A percentile compares a stretch with the other conserved stretches of the same genome.
Evolutionary conservation across 2,329 filamentous ascomycete genomes (phyloP).

Genomic region (Grosmannia serpens): DNA sequence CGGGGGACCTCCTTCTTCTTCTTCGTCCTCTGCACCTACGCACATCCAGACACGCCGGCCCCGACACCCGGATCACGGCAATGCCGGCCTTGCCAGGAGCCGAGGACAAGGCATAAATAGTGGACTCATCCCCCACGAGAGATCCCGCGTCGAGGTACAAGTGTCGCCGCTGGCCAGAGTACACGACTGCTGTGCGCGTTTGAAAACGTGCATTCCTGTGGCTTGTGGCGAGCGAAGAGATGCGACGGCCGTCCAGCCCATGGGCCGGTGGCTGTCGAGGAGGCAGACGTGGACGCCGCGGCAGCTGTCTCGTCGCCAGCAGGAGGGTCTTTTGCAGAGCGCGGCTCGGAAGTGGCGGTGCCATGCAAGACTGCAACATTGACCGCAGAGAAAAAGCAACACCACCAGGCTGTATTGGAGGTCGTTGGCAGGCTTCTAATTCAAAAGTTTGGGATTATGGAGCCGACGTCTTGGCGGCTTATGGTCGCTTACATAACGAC

Average conservation of each 20-base stretch:
- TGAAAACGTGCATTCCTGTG: neutral
- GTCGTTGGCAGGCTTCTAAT: neutral
- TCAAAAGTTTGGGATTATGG: neutral
- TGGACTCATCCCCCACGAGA: constrained; percentile 32
- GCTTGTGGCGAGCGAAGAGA: neutral
- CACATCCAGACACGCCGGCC: constrained; percentile 60
- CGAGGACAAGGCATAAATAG: constrained; percentile 88
- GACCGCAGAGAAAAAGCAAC: neutral
- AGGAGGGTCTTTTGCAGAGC: neutral
- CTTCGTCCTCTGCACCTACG: constrained; percentile 8
- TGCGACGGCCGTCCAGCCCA: neutral
- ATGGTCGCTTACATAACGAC: neutral
- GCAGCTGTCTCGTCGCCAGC: neutral
- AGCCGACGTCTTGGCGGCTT: neutral
- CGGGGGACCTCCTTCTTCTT: constrained; percentile 33
- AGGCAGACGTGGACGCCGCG: neutral
- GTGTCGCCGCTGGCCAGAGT: neutral
- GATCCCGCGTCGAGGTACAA: neutral
- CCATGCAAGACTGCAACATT: neutral
- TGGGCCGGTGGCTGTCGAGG: neutral
- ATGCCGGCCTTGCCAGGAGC: constrained; percentile 79
- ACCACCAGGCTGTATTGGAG: neutral
- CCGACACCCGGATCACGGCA: constrained; percentile 80
- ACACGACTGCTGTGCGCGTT: neutral
- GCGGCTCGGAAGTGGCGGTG: neutral